A percentile compares a stretch with the other conserved stretches of the same genome.
Conservation (phyloP, 495 filamentous ascomycete species). For the Aspergillus sclerotiicarbonarius region DNA sequence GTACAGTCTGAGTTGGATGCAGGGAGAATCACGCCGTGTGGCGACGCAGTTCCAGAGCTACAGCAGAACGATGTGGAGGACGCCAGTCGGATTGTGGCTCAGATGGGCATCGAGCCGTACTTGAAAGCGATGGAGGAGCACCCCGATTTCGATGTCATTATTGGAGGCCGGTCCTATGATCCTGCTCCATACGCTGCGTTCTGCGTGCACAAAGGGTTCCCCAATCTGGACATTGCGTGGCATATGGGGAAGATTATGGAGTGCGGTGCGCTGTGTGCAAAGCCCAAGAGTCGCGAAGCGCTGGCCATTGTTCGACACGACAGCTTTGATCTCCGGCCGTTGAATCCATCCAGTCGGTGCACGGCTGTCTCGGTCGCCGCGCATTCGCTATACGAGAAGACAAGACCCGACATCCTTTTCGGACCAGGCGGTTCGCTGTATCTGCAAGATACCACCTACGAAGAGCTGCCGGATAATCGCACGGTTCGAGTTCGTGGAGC, state of each 20-base stretch:
- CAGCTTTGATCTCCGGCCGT: constrained; percentile 43
- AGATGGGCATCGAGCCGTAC: constrained; percentile 27
- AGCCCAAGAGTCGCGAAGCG: constrained; percentile 40
- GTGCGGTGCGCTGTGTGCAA: constrained; percentile 47
- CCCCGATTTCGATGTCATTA: constrained; percentile 38
- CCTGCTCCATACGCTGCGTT: constrained; percentile 48
- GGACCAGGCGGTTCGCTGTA: constrained; percentile 48
- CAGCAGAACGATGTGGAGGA: constrained; percentile 35
- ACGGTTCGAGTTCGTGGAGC: constrained; percentile 40
- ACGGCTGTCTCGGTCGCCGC: constrained; percentile 46
- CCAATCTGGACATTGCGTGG: constrained; percentile 29
- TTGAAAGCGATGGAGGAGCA: constrained; percentile 36
- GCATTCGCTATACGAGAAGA: constrained; percentile 52
- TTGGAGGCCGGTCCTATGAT: constrained; percentile 51
- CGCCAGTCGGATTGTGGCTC: constrained; percentile 29
- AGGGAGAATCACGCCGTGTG: constrained; percentile 25
- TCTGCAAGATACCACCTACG: constrained; percentile 34
- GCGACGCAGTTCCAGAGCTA: constrained; percentile 32
- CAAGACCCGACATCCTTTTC: constrained; percentile 41
- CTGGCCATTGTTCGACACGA: constrained; percentile 38
- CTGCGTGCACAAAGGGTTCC: constrained; percentile 25
- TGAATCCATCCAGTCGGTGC: constrained; percentile 31
- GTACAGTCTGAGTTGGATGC: constrained; percentile 18
- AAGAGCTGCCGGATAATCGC: constrained; percentile 34
- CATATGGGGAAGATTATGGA: constrained; percentile 57